Percentiles rank a stretch among this genome's conserved stretches.
Evolutionary conservation across 2,329 filamentous ascomycete species (phyloP).

Genomic region (Raffaelea deltoideospora): DNA sequence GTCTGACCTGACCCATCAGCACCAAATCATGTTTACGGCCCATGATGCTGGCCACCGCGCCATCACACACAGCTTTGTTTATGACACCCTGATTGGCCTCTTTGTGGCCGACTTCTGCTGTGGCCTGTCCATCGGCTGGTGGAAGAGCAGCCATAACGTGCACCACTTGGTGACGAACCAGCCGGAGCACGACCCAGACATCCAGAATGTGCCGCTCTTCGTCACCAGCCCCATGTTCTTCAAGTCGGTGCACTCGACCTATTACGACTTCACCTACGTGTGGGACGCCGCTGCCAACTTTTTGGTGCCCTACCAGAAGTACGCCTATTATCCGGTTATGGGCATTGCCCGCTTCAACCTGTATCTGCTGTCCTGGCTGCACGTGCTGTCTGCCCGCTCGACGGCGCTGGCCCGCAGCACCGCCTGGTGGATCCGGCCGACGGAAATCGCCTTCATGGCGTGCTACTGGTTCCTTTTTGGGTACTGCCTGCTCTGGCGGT

Average conservation of each 20-base stretch:
- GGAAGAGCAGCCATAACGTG: conserved; percentile 55
- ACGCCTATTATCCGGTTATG: conserved; percentile 55
- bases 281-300: conserved; percentile 47
- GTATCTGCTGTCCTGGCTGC: conserved; percentile 51
- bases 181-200: conserved; percentile 44
- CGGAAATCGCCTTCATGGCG: conserved; percentile 46
- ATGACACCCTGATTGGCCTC: conserved; percentile 44
- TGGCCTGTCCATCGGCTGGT: conserved; percentile 52
- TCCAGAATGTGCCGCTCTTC: conserved; percentile 55
- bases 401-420: conserved; percentile 37
- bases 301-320: conserved; percentile 45
- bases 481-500: conserved; percentile 46
- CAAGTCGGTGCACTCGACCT: conserved; percentile 44
- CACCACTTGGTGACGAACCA: conserved; percentile 53
- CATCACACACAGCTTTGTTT: conserved; percentile 42
- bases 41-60: conserved; percentile 50
- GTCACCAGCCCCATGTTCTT: conserved; percentile 53
- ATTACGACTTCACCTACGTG: conserved; percentile 49
- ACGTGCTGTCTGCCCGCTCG: conserved; percentile 41
- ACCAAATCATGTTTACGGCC: conserved; percentile 54
- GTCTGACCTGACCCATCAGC: too few species aligned
- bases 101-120: conserved; percentile 52
- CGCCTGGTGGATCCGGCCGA: conserved; percentile 53
- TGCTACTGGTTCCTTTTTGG: conserved; percentile 57
- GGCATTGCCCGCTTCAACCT: conserved; percentile 57